Evolutionary conservation across 2,329 filamentous ascomycete genomes (phyloP), one percentile per base, ranked within the genome.

Genomic region (Fusarium equiseti): DNA sequence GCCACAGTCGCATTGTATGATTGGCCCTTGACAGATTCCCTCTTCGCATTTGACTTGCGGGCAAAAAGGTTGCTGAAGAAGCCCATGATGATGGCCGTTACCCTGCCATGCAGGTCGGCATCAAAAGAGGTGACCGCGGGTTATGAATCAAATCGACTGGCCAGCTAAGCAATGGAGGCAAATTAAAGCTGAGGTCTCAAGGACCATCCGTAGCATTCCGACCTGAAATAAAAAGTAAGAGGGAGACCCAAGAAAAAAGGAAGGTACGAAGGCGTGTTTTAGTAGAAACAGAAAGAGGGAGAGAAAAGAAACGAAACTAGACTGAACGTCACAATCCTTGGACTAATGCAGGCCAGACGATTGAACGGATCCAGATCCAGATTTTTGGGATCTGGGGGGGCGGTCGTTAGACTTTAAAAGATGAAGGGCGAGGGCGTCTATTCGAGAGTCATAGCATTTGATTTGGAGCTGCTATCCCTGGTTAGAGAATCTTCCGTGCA

Each of bases 41-140:
- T 64, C 29, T 73, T 63, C 12, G 48, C 20, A 27, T 61, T 63
- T 6, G 64, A 46, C 50, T 74, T 75, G 26, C 75, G 70, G 31
- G 54, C 62, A 29, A 76, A 61, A 40, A 76, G 66, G 57, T 59
- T 76, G 61, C 69, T 76, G 43, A 76, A 73, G 52, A 76, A 72
- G 48, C 75, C 75, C 75, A 76, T 76, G 62, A 70, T 73, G 68
- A 48, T 63, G 42, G 50, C 54, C 60, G 49, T 63, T 48, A 42
- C 7, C 60, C 63, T 66, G 74, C 74, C 73, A 75, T 73, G 66
- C 55, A 53, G 60, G 44, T 35, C 31, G 49, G 44, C 50, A 38
- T 32, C 52, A 42, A 40, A n/a, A 43, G n/a, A 55, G 24, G 18
- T 20, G 16, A 9, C 29, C 24, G 50, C 48, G 48, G 29, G 15